Evolutionary conservation across 2,329 filamentous ascomycete species (phyloP).

Genomic region (Zymoseptoria brevis): DNA sequence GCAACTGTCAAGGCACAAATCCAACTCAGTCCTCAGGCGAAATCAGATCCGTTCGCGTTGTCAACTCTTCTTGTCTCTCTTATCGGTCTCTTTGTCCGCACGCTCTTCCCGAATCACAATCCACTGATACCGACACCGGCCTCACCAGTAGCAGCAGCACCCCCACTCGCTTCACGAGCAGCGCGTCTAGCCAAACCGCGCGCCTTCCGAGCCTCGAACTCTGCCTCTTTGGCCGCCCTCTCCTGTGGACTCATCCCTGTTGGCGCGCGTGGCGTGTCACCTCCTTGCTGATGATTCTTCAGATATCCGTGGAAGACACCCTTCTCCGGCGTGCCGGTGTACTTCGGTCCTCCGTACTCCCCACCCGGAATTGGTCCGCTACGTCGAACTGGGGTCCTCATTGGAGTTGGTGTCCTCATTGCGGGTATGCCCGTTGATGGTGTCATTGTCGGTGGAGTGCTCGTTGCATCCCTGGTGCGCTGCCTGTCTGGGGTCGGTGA

Average conservation of each 20-base stretch:
- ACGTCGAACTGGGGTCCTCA: background rate
- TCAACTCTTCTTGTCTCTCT: background rate
- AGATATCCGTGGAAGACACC: background rate
- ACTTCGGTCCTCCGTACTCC: constrained; percentile 4
- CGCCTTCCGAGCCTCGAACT: background rate
- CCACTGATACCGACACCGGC: background rate
- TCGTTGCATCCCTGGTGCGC: no score
- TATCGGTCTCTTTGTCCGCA: background rate
- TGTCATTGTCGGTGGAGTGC: background rate
- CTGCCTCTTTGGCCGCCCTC: background rate
- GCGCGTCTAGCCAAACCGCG: background rate
- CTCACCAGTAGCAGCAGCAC: background rate
- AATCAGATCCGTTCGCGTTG: background rate
- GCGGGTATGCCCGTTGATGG: background rate
- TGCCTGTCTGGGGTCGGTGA: background rate
- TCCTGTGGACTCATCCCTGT: background rate
- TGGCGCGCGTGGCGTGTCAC: background rate
- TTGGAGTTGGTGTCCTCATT: background rate
- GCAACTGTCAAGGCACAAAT: background rate
- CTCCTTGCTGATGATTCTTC: background rate
- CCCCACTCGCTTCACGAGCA: background rate
- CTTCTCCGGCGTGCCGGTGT: background rate
- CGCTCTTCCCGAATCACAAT: background rate
- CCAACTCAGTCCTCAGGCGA: background rate
- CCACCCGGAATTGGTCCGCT: background rate